These are phyloP conservation scores for Rutstroemia sp. DNA, from an alignment of 2,329 filamentous ascomycete genomes.

Conservation along the genomic window DNA sequence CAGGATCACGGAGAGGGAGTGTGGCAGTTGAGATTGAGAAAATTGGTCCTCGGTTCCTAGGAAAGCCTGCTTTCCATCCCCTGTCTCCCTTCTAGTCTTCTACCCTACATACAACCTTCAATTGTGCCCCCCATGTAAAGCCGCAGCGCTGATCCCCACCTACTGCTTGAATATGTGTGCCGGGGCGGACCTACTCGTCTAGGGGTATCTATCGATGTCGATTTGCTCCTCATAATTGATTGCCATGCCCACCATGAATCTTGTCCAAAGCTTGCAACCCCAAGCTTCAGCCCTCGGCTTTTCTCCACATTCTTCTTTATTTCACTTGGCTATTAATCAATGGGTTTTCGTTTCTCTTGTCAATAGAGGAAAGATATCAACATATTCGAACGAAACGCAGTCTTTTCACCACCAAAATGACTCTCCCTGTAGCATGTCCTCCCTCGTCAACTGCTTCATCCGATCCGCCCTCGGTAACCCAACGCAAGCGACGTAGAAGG, in stretches of 20 bases:
- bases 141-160: slow-evolving; percentile 21
- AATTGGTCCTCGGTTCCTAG: slow-evolving; percentile 10
- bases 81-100: background rate
- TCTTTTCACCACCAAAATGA: slow-evolving; percentile 21
- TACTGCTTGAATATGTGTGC: slow-evolving; percentile 9
- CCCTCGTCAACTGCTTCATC: slow-evolving; percentile 19
- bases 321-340: slow-evolving; percentile 9
- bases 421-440: slow-evolving; percentile 29
- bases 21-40: slow-evolving; percentile 9
- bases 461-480: slow-evolving; percentile 27
- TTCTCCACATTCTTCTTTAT: slow-evolving; percentile 11
- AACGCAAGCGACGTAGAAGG: slow-evolving; percentile 68
- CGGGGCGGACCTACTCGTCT: slow-evolving; percentile 6
- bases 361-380: background rate
- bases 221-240: slow-evolving; percentile 22
- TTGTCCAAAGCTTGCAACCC: slow-evolving; percentile 8
- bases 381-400: background rate
- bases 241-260: slow-evolving; percentile 18
- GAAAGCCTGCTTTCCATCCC: slow-evolving; percentile 1
- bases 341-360: slow-evolving; percentile 8
- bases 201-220: slow-evolving; percentile 8
- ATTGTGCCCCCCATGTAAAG: slow-evolving; percentile 13
- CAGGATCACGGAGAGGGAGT: background rate
- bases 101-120: slow-evolving; percentile 3
- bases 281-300: slow-evolving; percentile 10